A percentile compares a stretch with the other conserved stretches of the same genome.
Evolutionary conservation across 352 stramenopile species (phyloP).

Genomic region (Lagenidium sp.): DNA sequence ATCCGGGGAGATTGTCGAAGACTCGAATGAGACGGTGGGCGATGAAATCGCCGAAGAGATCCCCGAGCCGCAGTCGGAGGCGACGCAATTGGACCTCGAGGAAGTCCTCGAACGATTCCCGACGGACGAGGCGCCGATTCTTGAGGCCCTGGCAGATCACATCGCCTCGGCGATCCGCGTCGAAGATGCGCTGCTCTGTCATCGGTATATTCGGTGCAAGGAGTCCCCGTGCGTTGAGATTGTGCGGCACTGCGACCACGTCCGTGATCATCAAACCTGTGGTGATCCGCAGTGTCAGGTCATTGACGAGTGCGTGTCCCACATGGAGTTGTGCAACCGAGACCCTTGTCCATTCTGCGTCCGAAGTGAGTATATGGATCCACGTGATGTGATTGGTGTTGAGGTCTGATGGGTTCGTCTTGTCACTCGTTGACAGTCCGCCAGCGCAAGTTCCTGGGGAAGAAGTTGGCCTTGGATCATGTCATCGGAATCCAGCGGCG

Average conservation of each 20-base stretch:
- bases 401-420: not conserved
- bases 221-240: slow-evolving; percentile 10
- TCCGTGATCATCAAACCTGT: slow-evolving; percentile 10
- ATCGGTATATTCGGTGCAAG: slow-evolving; percentile 16
- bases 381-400: not conserved
- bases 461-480: slow-evolving; percentile 8
- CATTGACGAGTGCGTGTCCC: slow-evolving; percentile 16
- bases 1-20: no score
- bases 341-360: slow-evolving; percentile 23
- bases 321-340: slow-evolving; percentile 15
- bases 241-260: slow-evolving; percentile 13
- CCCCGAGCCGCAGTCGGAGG: slow-evolving; percentile 5
- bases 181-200: slow-evolving; percentile 21
- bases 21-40: not conserved
- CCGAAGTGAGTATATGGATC: slow-evolving; percentile 12
- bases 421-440: slow-evolving; percentile 3
- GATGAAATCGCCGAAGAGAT: slow-evolving; percentile 12
- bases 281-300: slow-evolving; percentile 10
- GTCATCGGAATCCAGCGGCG: slow-evolving; percentile 13
- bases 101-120: slow-evolving; percentile 16
- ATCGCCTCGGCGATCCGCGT: slow-evolving; percentile 19
- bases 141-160: slow-evolving; percentile 25
- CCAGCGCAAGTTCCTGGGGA: slow-evolving; percentile 14
- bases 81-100: slow-evolving; percentile 13
- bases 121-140: slow-evolving; percentile 11